Percentiles rank a stretch among this genome's conserved stretches.
Conservation (phyloP, 768 basidiomycete species). For the Leccinum ochraceum region DNA sequence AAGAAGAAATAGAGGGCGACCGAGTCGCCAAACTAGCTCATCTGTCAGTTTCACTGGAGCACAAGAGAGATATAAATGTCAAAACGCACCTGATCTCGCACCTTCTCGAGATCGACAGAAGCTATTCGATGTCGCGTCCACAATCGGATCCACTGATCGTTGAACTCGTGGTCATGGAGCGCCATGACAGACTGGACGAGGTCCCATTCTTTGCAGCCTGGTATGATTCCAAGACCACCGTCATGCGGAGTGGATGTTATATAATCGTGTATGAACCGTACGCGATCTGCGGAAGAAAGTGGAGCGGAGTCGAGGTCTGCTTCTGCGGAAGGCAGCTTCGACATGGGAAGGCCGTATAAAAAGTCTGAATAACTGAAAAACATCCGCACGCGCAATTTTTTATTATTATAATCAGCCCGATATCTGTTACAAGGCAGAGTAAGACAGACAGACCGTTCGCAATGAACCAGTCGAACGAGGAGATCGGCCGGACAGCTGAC, state of each 20-base stretch:
- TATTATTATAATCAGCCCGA: neutral
- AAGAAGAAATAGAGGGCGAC: constrained; percentile 90
- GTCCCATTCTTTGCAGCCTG: constrained; percentile 71
- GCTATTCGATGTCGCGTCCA: constrained; percentile 72
- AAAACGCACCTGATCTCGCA: constrained; percentile 67
- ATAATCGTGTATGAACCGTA: constrained; percentile 75
- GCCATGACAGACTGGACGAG: constrained; percentile 80
- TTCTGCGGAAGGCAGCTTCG: constrained; percentile 42
- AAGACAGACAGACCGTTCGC: constrained; percentile 62
- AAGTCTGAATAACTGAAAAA: constrained; percentile 68
- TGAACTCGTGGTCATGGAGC: constrained; percentile 82
- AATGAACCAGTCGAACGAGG: constrained; percentile 63
- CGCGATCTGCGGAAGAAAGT: constrained; percentile 71
- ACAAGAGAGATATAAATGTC: neutral
- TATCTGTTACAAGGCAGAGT: neutral
- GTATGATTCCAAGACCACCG: constrained; percentile 82
- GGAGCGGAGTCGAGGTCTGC: constrained; percentile 45
- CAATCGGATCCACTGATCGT: constrained; percentile 72
- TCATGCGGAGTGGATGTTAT: constrained; percentile 71
- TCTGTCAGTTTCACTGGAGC: neutral
- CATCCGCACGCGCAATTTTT: neutral
- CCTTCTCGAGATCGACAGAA: constrained; percentile 62
- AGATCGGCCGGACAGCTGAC: constrained; percentile 66
- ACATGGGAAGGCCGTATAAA: constrained; percentile 68
- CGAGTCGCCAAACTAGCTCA: constrained; percentile 68